Evolutionary conservation across 192 early-diverging fungal species (phyloP), one percentile per base, ranked within the genome.

Genomic region (Neocallimastix lanati): DNA sequence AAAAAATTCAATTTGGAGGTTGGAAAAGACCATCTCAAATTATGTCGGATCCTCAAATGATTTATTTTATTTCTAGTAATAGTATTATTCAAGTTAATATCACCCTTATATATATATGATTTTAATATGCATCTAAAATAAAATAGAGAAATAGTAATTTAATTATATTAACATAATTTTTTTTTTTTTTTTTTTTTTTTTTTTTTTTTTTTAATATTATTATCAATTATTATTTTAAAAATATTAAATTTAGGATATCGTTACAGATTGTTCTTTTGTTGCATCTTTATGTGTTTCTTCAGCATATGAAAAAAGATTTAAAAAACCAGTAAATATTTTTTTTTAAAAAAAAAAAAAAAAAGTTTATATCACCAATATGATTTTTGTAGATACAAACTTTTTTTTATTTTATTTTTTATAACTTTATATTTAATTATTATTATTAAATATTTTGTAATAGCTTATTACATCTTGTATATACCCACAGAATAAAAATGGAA

Each of bases 201-300:
- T n/a, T n/a, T n/a, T n/a, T n/a, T n/a, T n/a, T n/a, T n/a, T n/a
- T n/a, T n/a, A n/a, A n/a, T n/a, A n/a, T n/a, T n/a, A n/a, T n/a
- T n/a, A n/a, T n/a, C n/a, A n/a, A n/a, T n/a, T n/a, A n/a, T n/a
- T n/a, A n/a, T n/a, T n/a, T n/a, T n/a, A n/a, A n/a, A n/a, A n/a
- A 4, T 21, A 50, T 21, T 50, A 50, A 16, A 50, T 92, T 76
- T 89, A 96, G 87, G 95, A 97, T 82, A 90, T 94, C 21, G 96
- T 97, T 2, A 95, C 93, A 4, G 96, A 98, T 85, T 98, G 96
- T 83, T 96, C 95, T 15, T 96, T 98, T 85, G 96, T 98, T 11
- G 94, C 96, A 9, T 95, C 94, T 29, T 82, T 98, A 30, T 94
- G 94, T 81, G 94, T 96, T 18, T 87, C 92, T 35, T 91, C 80